phyloP scores from a whole-genome alignment of 148 eudicot genomes.

The Rhododendron williamsianum region DNA sequence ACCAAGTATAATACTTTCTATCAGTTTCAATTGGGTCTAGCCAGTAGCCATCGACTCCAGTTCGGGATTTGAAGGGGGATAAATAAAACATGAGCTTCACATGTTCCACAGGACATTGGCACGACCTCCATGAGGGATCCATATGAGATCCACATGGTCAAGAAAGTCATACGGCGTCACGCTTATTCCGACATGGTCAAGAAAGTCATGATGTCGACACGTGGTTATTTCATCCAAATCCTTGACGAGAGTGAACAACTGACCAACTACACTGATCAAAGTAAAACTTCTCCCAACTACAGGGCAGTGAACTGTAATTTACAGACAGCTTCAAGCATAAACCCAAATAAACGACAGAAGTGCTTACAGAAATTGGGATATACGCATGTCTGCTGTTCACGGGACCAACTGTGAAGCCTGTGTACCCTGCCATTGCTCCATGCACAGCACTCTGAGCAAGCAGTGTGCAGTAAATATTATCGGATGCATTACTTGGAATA shows the following conservation, averaged over 20 bases:
- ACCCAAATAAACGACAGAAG: neutral
- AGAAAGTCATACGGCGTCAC: neutral
- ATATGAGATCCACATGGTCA: neutral
- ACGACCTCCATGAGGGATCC: neutral
- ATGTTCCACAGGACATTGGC: neutral
- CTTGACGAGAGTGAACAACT: neutral
- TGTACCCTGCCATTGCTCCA: conserved; percentile 65
- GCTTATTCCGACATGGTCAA: neutral
- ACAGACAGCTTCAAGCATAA: neutral
- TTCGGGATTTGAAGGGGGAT: neutral
- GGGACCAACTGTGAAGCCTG: conserved; percentile 61
- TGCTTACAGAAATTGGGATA: conserved; percentile 51
- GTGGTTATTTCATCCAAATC: neutral
- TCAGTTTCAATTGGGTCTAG: neutral
- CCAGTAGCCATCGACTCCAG: neutral
- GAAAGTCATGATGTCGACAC: neutral
- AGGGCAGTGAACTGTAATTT: neutral
- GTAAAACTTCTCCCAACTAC: neutral
- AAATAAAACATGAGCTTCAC: neutral
- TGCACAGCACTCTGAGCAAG: conserved; percentile 63
- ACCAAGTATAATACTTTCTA: neutral
- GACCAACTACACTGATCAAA: neutral
- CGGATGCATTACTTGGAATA: conserved; percentile 56
- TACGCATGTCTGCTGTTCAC: conserved; percentile 62
- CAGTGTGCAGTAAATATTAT: conserved; percentile 57